Conservation (phyloP, 768 basidiomycete species). For the Cantharellus cinnabarinus region DNA sequence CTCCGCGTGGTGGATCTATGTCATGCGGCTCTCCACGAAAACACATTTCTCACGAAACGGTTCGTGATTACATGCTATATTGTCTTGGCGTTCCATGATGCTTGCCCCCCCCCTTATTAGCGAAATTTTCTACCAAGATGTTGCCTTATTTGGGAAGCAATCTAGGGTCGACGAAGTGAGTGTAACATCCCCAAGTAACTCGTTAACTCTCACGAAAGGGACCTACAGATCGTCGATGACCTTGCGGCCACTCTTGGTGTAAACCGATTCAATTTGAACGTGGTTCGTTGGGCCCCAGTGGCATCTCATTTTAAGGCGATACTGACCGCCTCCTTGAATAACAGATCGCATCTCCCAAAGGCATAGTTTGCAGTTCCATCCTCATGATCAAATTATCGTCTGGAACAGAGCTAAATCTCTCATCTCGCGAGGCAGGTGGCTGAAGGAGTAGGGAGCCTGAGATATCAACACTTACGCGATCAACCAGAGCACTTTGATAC, state of each 20-base stretch:
- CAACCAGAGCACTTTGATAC: not conserved
- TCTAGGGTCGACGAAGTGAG: slow-evolving; percentile 54
- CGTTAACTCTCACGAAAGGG: too few species aligned
- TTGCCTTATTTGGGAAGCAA: slow-evolving; percentile 57
- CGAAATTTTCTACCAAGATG: slow-evolving; percentile 78
- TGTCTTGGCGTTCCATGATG: not conserved
- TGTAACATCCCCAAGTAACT: not conserved
- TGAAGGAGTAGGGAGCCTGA: too few species aligned
- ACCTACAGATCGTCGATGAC: slow-evolving; percentile 61
- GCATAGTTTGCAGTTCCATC: slow-evolving; percentile 54
- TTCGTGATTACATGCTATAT: not conserved
- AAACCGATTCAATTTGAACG: slow-evolving; percentile 54
- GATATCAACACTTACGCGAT: not conserved
- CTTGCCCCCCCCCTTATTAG: slow-evolving; percentile 19
- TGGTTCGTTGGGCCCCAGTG: slow-evolving; percentile 28
- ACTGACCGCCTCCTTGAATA: not conserved
- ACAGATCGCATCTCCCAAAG: slow-evolving; percentile 78
- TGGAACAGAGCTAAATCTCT: not conserved
- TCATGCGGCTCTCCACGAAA: not conserved
- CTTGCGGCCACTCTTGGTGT: slow-evolving; percentile 65
- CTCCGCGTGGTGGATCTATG: not conserved
- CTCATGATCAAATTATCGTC: slow-evolving; percentile 15
- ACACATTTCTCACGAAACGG: not conserved
- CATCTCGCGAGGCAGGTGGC: not conserved
- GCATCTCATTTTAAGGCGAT: not conserved